Evolutionary conservation across 75 land plant genomes (phyloP), one percentile per base, ranked within the genome.

Genomic region (Picea sitchensis): DNA sequence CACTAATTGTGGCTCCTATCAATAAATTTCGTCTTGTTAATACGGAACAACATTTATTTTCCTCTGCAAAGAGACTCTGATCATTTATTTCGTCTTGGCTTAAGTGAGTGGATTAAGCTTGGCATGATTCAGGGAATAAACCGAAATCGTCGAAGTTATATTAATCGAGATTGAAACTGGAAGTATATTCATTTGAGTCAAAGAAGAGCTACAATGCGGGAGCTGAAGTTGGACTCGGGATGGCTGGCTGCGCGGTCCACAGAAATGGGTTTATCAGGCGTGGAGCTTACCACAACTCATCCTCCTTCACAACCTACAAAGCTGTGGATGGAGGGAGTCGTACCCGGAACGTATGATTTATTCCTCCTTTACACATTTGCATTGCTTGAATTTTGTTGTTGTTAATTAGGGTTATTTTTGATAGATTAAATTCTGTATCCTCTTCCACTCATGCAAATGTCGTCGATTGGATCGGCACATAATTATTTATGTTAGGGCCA

Each of bases 171-270:
- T 51, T 51, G 56, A 51, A 51, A 51, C 12, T 51, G 56, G 56
- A 51, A 51, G 56, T 51, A 51, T 51, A 51, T 51, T 51, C 9
- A 9, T 9, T 51, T 51, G 56, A 51, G 56, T 51, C 56, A 51
- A 9, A 38, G 41, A 38, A 38, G 41, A 38, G 5, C 5, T 47
- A 47, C 8, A 47, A 47, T 47, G 54, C 54, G 54, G 61, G 85
- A 85, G 81, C 84, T 20, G 36, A 81, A 76, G 84, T 86, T 96
- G 38, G 87, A 94, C 61, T 79, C 88, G 7, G 95, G 91, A 23
- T 96, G 99, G 99, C 73, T 96, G 4, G 97, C 97, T 26, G 97
- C 95, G 47, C 68, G 99, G 73, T 96, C 90, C 12, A 91, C 91
- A n/a, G 95, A 96, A 59, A 86, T 96, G 14, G 20, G 77, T 20